Evolutionary conservation across 371 early-diverging fungal species (phyloP), one percentile per base, ranked within the genome.

Genomic region (Mycotypha africana): DNA sequence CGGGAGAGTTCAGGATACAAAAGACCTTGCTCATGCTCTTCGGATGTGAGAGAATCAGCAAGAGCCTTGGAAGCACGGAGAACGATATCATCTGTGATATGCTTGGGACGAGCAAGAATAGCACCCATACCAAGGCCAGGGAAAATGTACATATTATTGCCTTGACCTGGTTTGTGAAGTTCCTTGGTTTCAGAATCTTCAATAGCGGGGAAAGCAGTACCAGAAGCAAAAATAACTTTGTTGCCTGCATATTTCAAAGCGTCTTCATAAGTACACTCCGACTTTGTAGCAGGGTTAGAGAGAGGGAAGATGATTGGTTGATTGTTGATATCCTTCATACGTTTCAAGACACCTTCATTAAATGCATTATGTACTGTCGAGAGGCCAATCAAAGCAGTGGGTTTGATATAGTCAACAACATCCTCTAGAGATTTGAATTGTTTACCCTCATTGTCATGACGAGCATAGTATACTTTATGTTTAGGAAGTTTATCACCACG

Each of bases 221-320:
- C 96, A 4, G 92, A 91, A n/a, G 93, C 93, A 77, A 95, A 95
- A 44, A 95, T 80, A n/a, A 91, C 93, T 23, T 77, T 66, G 60
- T 89, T 84, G 41, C 89, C 60, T 8, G 94, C 90, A 47, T 61
- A 60, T 35, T 65, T 57, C 90, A 95, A 89, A 30, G 96, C 94
- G 39, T 86, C 72, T 53, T 83, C 92, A 61, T 88, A 95, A 5
- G 88, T 86, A 73, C 94, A 95, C 70, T 95, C 96, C 38, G 93
- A 91, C 66, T 90, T 82, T 31, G 79, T 81, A 25, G 74, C 65
- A 30, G 93, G 93, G 60, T 95, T 95, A 7, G 93, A 93, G 40
- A 95, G 82, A 5, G 96, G 96, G 74, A 94, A 93, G 25, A 95
- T 79, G 58, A 94, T 92, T 10, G 96, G 95, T 6, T 78, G 77